Base-by-base conservation (phyloP, 768 basidiomycete species). In the Rhodosporidiobolus odoratus region DNA sequence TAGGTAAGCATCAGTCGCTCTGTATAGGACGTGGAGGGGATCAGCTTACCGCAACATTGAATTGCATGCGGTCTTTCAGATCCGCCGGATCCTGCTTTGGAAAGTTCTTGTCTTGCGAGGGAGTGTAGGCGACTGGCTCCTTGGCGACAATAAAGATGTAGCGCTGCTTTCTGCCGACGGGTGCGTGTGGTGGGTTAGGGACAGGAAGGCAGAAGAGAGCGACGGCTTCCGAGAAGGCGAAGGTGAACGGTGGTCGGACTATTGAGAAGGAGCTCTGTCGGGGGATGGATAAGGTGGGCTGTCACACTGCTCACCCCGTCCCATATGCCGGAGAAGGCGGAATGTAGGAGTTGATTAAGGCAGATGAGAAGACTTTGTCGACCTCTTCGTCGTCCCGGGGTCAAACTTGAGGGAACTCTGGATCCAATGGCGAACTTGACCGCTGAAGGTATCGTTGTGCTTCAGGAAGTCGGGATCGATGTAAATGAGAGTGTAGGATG, bases 81-180 rank as follows among this genome's bases (percentile, higher is more conserved):
- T 71, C 69, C 12, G 69, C 53, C 15, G 60, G 59, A n/a, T 47
- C 69, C 21, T 58, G 48, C 23, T 57, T 37, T 17, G 69, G 62
- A 32, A 35, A 64, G 27, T 50, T 38, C 32, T 65, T 65, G 25
- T 32, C 13, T 19, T n/a, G 50, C 32, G 63, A 53, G 30, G 58
- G 30, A 16, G 54, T 25, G 64, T 71, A 71, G 23, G 45, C 25
- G 3, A 38, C 30, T 0, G 64, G 59, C 34, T 71, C 69, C 12
- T 47, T 45, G 4, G 64, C 63, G 38, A 60, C 37, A 32, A 71
- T 35, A 47, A 71, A 71, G 21, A 66, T 43, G 64, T 71, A 71
- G 27, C 69, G 64, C 59, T 71, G 69, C 32, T 64, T 54, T 19
- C 62, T 64, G 50, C 23, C 7, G n/a, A 59, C 15, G 19, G n/a